Base-by-base conservation (phyloP, 1,139 yeast species). In the Citeromyces hawaiiensis region DNA sequence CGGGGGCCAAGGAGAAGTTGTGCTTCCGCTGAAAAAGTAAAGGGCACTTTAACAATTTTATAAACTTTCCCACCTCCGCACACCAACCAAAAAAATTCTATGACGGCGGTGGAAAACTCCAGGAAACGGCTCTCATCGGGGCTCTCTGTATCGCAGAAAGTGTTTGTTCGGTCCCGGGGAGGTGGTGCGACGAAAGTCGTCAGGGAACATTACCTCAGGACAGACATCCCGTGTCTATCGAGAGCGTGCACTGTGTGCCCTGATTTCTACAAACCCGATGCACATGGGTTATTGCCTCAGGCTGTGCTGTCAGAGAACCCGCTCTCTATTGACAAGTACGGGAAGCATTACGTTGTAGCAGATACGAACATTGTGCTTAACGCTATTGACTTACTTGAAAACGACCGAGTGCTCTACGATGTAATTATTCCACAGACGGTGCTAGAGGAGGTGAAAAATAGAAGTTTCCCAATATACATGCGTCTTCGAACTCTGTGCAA, bases 351-450 rank as follows among this genome's bases (percentile, higher is more conserved):
- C 52, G 64, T 83, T 14, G 76, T 93, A 1, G 61, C 91, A 13
- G 98, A 93, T 55, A 86, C 98, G 2, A 88, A 91, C 54, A 80
- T 91, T 45, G 82, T 86, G 2, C 64, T 91, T 44, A 85, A 81
- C 54, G 94, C 95, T 6, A 88, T 93, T 46, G 98, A 91, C 57
- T 62, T 91, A 46, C 63, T 93, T 45, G 99, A 93, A 56, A 80
- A 77, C 52, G 68, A 69, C 32, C 70, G 73, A 37, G 80, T 85
- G 42, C 86, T 93, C 54, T 80, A 72, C 53, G 97, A 93, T 60
- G 95, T 88, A 17, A 80, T 93, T 42, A 64, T 93, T 13, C 96
- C 97, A 2, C 98, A 93, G 57, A 82, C 94, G 2, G 97, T 86
- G 1, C 66, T 93, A 36, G 97, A 93, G 51, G 97, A 93, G 58